Percentiles rank a stretch among this genome's conserved stretches.
Conservation (phyloP, 2,329 filamentous ascomycete genomes). For the Pseudonectria buxi region DNA sequence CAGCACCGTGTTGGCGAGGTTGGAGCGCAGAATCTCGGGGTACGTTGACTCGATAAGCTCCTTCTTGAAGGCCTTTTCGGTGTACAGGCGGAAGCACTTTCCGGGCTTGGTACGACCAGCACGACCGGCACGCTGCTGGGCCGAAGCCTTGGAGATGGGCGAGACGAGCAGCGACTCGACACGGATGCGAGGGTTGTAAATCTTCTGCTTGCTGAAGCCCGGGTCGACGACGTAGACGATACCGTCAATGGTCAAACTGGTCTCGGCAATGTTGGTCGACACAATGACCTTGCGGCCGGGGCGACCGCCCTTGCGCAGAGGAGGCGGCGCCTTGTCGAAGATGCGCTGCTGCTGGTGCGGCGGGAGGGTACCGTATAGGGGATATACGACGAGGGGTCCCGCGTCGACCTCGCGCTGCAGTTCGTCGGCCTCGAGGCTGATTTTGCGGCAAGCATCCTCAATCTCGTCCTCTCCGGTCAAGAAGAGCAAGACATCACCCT, state of each 20-base stretch:
- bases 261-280: conserved; percentile 97
- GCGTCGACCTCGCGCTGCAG: conserved; percentile 86
- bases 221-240: conserved; percentile 99
- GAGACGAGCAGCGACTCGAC: conserved; percentile 97
- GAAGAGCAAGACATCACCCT: conserved; percentile 91
- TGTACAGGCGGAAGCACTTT: conserved; percentile 97
- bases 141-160: conserved; percentile 94
- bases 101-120: conserved; percentile 96
- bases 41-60: conserved; percentile 97
- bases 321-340: conserved; percentile 78
- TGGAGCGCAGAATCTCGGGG: conserved; percentile 90
- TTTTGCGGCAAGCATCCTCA: conserved; percentile 91
- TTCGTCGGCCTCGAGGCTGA: conserved; percentile 83
- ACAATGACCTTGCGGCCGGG: conserved; percentile 93
- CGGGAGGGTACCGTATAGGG: conserved; percentile 87
- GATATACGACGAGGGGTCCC: conserved; percentile 83
- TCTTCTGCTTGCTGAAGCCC: conserved; percentile 98
- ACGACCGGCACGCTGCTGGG: conserved; percentile 96
- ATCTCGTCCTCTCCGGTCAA: conserved; percentile 98
- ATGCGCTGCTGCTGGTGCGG: conserved; percentile 92
- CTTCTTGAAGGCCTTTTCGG: conserved; percentile 91
- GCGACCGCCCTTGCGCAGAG: conserved; percentile 66
- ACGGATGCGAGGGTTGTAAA: conserved; percentile 94
- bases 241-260: conserved; percentile 93
- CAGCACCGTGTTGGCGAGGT: conserved; percentile 87